These are phyloP conservation scores for Eucalyptus victrix DNA, from an alignment of 345 rosid genomes.

Conservation along the genomic window DNA sequence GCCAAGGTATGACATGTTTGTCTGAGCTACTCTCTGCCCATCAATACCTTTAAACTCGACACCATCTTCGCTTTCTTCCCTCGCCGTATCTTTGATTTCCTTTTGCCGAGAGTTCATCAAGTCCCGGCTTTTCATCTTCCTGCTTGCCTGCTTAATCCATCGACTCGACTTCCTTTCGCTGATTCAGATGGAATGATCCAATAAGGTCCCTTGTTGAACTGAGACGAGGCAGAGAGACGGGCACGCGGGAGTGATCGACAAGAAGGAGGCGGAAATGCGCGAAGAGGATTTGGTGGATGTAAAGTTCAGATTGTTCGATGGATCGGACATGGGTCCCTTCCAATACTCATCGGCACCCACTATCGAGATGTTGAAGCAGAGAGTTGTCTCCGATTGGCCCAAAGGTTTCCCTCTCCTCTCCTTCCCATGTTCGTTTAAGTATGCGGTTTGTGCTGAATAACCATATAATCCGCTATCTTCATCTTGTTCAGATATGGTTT, in stretches of 20 bases:
- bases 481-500: background rate
- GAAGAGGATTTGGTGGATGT: conserved; percentile 79
- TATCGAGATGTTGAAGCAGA: conserved; percentile 78
- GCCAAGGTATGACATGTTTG: background rate
- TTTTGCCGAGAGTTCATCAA: background rate
- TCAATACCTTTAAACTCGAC: background rate
- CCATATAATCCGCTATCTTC: background rate
- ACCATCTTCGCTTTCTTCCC: background rate
- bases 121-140: background rate
- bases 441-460: background rate
- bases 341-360: conserved; percentile 72
- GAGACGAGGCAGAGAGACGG: background rate
- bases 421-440: background rate
- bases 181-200: background rate
- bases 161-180: background rate
- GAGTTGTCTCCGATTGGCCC: conserved; percentile 92
- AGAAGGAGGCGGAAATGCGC: conserved; percentile 44
- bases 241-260: background rate
- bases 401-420: conserved; percentile 30
- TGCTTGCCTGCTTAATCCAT: background rate
- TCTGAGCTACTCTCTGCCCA: background rate
- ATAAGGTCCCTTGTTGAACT: background rate
- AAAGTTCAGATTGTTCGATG: conserved; percentile 86
- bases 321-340: conserved; percentile 90
- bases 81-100: background rate